A percentile compares a stretch with the other conserved stretches of the same genome.
These are phyloP conservation scores for Pseudocercospora crystallina DNA, from an alignment of 2,329 filamentous ascomycete genomes.

Conservation along the genomic window DNA sequence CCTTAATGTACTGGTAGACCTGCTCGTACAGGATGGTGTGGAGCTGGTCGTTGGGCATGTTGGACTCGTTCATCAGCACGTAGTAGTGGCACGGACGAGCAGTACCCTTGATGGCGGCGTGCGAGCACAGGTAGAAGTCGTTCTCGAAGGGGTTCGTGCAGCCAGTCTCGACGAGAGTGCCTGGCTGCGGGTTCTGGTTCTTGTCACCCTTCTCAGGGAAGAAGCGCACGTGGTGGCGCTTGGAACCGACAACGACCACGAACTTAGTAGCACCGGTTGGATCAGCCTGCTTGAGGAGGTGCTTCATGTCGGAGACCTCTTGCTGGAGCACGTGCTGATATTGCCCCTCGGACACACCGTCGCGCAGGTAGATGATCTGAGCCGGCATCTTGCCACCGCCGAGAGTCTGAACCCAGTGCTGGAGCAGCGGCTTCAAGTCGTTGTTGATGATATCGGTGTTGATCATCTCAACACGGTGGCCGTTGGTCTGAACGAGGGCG, in stretches of 20 bases:
- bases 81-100: slow-evolving; percentile 84
- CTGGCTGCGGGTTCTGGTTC: slow-evolving; percentile 80
- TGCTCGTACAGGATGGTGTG: slow-evolving; percentile 93
- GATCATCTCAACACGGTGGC: slow-evolving; percentile 77
- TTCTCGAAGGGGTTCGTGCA: slow-evolving; percentile 90
- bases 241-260: slow-evolving; percentile 84
- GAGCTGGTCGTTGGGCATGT: slow-evolving; percentile 65
- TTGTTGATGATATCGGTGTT: slow-evolving; percentile 63
- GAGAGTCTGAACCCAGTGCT: slow-evolving; percentile 61
- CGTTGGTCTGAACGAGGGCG: slow-evolving; percentile 79
- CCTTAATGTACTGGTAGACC: slow-evolving; percentile 86
- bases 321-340: slow-evolving; percentile 74
- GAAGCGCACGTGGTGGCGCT: slow-evolving; percentile 91
- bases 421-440: slow-evolving; percentile 61
- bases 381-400: slow-evolving; percentile 58
- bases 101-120: slow-evolving; percentile 87
- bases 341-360: slow-evolving; percentile 86
- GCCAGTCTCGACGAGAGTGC: slow-evolving; percentile 82
- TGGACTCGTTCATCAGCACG: slow-evolving; percentile 79
- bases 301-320: slow-evolving; percentile 74
- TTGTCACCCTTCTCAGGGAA: slow-evolving; percentile 74
- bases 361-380: slow-evolving; percentile 89
- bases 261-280: slow-evolving; percentile 60
- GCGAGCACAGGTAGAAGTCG: slow-evolving; percentile 76
- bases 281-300: slow-evolving; percentile 37